These are phyloP conservation scores for Fagopyrum esculentum DNA, from an alignment of 148 eudicot genomes.

Conservation along the genomic window DNA sequence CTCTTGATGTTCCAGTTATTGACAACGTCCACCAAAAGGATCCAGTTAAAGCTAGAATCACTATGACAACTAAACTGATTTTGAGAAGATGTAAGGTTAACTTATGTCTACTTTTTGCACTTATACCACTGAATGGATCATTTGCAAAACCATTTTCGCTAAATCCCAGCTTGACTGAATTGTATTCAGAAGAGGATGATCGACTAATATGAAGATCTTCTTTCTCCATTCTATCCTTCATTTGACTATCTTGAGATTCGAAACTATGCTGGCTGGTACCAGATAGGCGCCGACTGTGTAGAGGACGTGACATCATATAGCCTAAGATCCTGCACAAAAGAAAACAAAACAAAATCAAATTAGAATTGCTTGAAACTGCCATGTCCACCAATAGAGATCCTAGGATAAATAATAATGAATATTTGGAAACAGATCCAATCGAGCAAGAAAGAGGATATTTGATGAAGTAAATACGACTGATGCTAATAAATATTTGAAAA, in stretches of 20 bases:
- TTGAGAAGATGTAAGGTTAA: slow-evolving; percentile 14
- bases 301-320: slow-evolving; percentile 79
- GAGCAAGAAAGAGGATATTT: neutral
- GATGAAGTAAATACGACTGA: neutral
- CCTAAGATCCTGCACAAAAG: slow-evolving; percentile 7
- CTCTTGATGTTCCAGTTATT: slow-evolving; percentile 64
- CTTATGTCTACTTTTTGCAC: slow-evolving; percentile 30
- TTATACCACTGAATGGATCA: slow-evolving; percentile 41
- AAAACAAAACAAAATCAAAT: neutral
- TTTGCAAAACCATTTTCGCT: slow-evolving; percentile 52
- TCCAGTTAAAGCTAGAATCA: slow-evolving; percentile 23
- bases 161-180: slow-evolving; percentile 39
- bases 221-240: slow-evolving; percentile 70
- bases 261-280: slow-evolving; percentile 47
- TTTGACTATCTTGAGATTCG: slow-evolving; percentile 64
- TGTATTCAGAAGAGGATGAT: slow-evolving; percentile 38
- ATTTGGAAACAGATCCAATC: neutral
- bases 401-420: neutral
- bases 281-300: slow-evolving; percentile 60
- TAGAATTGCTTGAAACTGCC: neutral
- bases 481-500: neutral
- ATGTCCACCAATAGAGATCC: neutral
- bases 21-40: slow-evolving; percentile 94
- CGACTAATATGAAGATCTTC: slow-evolving; percentile 49
- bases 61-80: slow-evolving; percentile 18